Evolutionary conservation across 1,284 basidiomycete species (phyloP).

Genomic region (Ganoderma resinaceum): DNA sequence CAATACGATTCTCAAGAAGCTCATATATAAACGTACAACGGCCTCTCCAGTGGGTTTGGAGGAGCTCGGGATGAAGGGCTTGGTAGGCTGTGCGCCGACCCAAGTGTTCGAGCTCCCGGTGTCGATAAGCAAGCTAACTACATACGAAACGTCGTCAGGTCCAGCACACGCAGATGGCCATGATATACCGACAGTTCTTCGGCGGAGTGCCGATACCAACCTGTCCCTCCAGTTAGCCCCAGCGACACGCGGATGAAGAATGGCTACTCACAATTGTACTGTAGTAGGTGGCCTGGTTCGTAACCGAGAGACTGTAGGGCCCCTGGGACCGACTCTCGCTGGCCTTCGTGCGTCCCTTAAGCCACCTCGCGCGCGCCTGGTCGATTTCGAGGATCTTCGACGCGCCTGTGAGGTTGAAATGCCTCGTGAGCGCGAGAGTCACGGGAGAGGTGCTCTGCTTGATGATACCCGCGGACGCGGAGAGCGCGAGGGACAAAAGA

Average conservation of each 20-base stretch:
- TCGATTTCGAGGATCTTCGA: constrained; percentile 31
- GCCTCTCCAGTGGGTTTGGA: constrained; percentile 35
- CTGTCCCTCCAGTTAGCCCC: constrained; percentile 12
- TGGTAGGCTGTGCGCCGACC: constrained; percentile 52
- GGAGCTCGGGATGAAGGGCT: constrained; percentile 48
- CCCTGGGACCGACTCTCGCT: neutral
- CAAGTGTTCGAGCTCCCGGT: constrained; percentile 60
- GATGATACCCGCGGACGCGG: constrained; percentile 14
- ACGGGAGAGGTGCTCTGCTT: constrained; percentile 25
- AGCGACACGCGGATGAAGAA: neutral
- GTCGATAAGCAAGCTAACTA: constrained; percentile 31
- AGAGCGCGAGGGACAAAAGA: constrained; percentile 5
- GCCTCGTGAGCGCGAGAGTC: constrained; percentile 32
- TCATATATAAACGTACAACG: constrained; percentile 18
- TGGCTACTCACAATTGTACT: constrained; percentile 30
- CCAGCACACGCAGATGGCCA: neutral
- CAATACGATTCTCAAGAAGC: neutral
- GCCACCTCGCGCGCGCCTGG: constrained; percentile 31
- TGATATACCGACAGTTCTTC: constrained; percentile 27
- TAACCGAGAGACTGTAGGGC: constrained; percentile 24
- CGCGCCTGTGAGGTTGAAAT: constrained; percentile 30
- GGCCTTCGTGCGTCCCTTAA: constrained; percentile 17
- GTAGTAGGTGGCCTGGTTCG: constrained; percentile 35
- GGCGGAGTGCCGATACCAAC: constrained; percentile 34
- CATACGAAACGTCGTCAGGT: neutral